Percentiles rank a stretch among this genome's conserved stretches.
Evolutionary conservation across 1,284 basidiomycete species (phyloP).

Genomic region (Psilocybe mexicana): DNA sequence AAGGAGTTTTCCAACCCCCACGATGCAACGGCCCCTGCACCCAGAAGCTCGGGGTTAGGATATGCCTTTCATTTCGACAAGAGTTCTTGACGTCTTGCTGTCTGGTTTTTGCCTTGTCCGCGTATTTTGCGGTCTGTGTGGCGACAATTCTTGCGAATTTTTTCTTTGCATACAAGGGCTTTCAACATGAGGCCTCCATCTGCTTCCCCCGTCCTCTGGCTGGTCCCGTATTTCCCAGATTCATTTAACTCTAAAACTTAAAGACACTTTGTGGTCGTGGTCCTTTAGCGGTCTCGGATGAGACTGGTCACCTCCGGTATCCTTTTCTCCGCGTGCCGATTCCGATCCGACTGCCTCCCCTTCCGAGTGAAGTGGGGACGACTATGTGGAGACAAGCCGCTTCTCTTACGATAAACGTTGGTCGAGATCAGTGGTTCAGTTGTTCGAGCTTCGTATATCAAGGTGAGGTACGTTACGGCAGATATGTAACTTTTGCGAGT

Average conservation of each 20-base stretch:
- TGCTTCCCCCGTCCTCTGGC: neutral
- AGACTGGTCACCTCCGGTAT: conserved; percentile 4
- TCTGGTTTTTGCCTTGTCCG: neutral
- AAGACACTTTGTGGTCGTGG: conserved; percentile 4
- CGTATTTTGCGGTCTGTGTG: neutral
- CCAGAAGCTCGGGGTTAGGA: neutral
- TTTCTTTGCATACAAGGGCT: conserved; percentile 1
- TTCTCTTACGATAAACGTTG: conserved; percentile 5
- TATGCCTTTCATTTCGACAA: neutral
- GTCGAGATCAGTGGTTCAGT: neutral
- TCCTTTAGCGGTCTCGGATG: conserved; percentile 12
- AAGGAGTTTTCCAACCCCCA: conserved; percentile 3
- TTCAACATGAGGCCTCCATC: conserved; percentile 9
- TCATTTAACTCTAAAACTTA: conserved; percentile 21
- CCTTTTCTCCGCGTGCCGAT: conserved; percentile 13
- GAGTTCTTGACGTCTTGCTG: neutral
- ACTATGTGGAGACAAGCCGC: conserved; percentile 6
- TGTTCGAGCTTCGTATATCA: neutral
- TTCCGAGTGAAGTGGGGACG: conserved; percentile 9
- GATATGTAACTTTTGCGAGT: neutral
- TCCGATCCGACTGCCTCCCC: conserved; percentile 19
- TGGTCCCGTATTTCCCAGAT: conserved; percentile 8
- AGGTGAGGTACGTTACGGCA: neutral
- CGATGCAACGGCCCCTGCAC: neutral
- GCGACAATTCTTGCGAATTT: neutral